Evolutionary conservation across 805 yeast genomes (phyloP).

Genomic region (Saturnispora quitensis): DNA sequence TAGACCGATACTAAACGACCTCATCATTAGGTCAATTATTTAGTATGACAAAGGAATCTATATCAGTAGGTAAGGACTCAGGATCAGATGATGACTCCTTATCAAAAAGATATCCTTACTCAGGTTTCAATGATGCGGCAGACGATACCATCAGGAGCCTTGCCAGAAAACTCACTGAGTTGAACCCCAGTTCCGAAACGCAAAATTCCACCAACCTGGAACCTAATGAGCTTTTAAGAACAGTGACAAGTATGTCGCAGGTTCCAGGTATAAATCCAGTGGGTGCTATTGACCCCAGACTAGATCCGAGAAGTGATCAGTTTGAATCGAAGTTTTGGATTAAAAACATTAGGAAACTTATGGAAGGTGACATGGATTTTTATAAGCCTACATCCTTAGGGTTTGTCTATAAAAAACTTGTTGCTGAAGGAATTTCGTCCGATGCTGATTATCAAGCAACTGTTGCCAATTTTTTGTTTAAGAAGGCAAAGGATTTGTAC

Average conservation of each 20-base stretch:
- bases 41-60: conserved; percentile 15
- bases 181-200: conserved; percentile 2
- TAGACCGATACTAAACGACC: too few species aligned
- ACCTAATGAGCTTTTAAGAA: conserved; percentile 21
- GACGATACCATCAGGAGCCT: conserved; percentile 30
- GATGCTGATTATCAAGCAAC: conserved; percentile 63
- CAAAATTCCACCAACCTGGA: neutral
- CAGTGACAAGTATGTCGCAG: conserved; percentile 41
- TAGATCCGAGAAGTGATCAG: conserved; percentile 52
- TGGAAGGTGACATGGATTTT: conserved; percentile 48
- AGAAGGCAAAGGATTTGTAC: conserved; percentile 25
- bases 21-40: too few species aligned
- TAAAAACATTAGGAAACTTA: conserved; percentile 48
- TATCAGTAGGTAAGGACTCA: conserved; percentile 20
- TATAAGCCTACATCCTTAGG: conserved; percentile 57
- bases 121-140: conserved; percentile 31
- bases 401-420: conserved; percentile 45
- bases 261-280: conserved; percentile 42
- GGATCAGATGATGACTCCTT: conserved; percentile 7
- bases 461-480: conserved; percentile 35
- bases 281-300: conserved; percentile 27
- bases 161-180: conserved; percentile 32
- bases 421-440: conserved; percentile 57
- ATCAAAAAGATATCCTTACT: conserved; percentile 16
- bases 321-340: conserved; percentile 61